Evolutionary conservation across 805 yeast species (phyloP).

Genomic region (Ogataea naganishii): DNA sequence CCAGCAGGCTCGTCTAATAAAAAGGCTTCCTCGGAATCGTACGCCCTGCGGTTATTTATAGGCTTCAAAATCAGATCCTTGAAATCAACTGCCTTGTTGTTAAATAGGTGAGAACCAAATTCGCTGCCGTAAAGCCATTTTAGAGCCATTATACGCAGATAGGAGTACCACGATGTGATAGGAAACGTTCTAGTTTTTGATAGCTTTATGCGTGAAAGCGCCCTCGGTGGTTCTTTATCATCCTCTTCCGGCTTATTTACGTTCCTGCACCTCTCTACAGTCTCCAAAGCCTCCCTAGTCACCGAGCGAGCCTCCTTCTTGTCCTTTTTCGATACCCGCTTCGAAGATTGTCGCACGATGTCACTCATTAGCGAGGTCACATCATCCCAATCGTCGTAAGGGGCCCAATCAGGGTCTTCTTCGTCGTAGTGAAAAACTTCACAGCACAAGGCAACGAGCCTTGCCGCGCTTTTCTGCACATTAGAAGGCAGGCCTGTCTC

Average conservation of each 20-base stretch:
- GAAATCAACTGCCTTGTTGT: constrained; percentile 23
- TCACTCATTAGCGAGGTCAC: constrained; percentile 30
- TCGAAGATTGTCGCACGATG: constrained; percentile 43
- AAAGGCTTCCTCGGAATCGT: too few species aligned
- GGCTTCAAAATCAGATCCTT: constrained; percentile 13
- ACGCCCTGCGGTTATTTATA: too few species aligned
- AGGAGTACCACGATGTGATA: constrained; percentile 42
- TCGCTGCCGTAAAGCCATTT: constrained; percentile 46
- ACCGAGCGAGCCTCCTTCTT: constrained; percentile 51
- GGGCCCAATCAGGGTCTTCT: constrained; percentile 36
- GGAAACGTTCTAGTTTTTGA: constrained; percentile 36
- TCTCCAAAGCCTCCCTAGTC: constrained; percentile 46
- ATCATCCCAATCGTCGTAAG: constrained; percentile 46
- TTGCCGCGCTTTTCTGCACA: constrained; percentile 46
- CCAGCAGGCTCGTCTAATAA: too few species aligned
- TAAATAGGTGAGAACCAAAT: constrained; percentile 37
- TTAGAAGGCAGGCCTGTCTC: constrained; percentile 31
- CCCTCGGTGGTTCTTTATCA: constrained; percentile 4
- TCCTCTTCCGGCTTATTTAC: constrained; percentile 18
- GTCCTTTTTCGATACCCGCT: constrained; percentile 53
- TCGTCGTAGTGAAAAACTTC: constrained; percentile 42
- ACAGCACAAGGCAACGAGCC: constrained; percentile 46
- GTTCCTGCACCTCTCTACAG: constrained; percentile 31
- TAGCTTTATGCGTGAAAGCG: constrained; percentile 28
- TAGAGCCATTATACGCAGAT: constrained; percentile 37